Conservation (phyloP, 148 eudicot genomes). For the Rhododendron vialii region DNA sequence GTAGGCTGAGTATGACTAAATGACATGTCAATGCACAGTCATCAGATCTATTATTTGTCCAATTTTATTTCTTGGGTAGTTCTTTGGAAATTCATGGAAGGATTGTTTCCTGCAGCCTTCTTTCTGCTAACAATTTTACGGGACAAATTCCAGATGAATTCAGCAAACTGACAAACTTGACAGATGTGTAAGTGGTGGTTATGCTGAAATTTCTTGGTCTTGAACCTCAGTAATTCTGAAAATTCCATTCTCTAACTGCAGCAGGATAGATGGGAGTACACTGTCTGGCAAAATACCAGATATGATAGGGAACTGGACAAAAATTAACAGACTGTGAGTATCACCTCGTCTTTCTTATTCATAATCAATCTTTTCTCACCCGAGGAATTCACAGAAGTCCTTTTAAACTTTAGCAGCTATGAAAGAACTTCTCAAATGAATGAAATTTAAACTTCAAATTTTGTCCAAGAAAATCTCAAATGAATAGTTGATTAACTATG, state of each 20-base stretch:
- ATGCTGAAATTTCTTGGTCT: not conserved
- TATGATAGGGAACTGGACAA: conserved; percentile 70
- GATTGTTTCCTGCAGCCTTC: conserved; percentile 42
- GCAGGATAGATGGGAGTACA: conserved; percentile 68
- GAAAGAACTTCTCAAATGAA: not conserved
- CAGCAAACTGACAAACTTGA: conserved; percentile 52
- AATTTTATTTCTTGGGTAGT: not conserved
- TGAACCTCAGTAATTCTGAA: not conserved
- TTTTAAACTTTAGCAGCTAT: not conserved
- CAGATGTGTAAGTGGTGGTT: conserved; percentile 52
- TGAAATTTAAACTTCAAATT: not conserved
- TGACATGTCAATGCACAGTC: not conserved
- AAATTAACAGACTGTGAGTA: conserved; percentile 50
- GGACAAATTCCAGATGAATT: conserved; percentile 68
- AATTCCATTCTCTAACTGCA: conserved; percentile 25
- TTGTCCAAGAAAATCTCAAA: not conserved
- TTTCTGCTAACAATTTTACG: conserved; percentile 62
- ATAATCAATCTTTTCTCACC: not conserved
- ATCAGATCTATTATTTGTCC: not conserved
- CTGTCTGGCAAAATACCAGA: conserved; percentile 75
- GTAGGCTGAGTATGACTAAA: not conserved
- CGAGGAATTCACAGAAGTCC: not conserved
- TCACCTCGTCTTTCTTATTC: not conserved
- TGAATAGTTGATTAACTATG: not conserved
- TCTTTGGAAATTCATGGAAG: not conserved